Conservation (phyloP, 495 filamentous ascomycete genomes). For the Articulospora tetracladia region DNA sequence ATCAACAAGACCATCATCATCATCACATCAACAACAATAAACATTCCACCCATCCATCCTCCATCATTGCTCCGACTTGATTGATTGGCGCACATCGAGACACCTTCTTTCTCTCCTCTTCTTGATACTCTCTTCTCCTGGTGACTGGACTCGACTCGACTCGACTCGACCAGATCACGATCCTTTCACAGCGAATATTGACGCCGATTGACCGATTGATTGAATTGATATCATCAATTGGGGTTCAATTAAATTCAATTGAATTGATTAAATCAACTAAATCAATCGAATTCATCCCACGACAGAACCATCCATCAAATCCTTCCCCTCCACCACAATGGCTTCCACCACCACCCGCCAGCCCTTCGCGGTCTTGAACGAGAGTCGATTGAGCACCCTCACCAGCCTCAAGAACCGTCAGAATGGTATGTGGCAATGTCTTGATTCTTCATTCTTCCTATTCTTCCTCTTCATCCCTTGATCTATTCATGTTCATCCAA, state of each 20-base stretch:
- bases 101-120: too few relatives aligned
- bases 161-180: not conserved
- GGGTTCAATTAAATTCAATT: not conserved
- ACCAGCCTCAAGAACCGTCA: slow-evolving; percentile 59
- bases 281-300: not conserved
- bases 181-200: not conserved
- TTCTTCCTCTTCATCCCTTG: not conserved
- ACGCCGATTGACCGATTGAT: not conserved
- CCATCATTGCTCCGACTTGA: too few relatives aligned
- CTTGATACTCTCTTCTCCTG: too few relatives aligned
- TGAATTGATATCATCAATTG: not conserved
- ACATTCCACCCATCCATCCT: too few relatives aligned
- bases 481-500: too few relatives aligned
- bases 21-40: too few relatives aligned
- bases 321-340: slow-evolving; percentile 25
- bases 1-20: too few relatives aligned
- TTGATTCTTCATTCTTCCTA: not conserved
- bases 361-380: slow-evolving; percentile 54
- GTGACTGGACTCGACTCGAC: too few relatives aligned
- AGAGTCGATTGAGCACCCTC: slow-evolving; percentile 47
- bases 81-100: too few relatives aligned
- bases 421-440: slow-evolving; percentile 49
- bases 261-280: not conserved
- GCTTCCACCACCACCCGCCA: slow-evolving; percentile 34
- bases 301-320: not conserved